Percentiles rank a stretch among this genome's conserved stretches.
Evolutionary conservation across 495 filamentous ascomycete species (phyloP).

Genomic region (Neurospora sp.): DNA sequence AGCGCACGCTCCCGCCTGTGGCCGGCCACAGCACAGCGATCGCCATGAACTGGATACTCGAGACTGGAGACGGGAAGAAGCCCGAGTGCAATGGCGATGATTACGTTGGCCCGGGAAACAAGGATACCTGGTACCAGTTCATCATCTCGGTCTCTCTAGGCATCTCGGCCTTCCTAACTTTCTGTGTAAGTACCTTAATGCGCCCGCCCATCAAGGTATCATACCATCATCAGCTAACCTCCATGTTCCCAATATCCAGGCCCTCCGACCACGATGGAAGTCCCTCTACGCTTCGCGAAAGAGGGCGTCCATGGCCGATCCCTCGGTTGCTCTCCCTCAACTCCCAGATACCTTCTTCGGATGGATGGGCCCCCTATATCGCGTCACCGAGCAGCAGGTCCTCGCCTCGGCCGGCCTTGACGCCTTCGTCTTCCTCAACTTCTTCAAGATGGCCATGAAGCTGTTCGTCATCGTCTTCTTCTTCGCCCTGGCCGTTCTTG

Average conservation of each 20-base stretch:
- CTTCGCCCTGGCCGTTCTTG: slow-evolving; percentile 68
- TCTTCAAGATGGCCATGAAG: slow-evolving; percentile 88
- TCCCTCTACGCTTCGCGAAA: slow-evolving; percentile 85
- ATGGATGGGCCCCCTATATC: slow-evolving; percentile 88
- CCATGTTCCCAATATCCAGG: slow-evolving; percentile 17
- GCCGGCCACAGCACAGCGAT: not conserved
- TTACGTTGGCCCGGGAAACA: slow-evolving; percentile 23
- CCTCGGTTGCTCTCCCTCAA: slow-evolving; percentile 65
- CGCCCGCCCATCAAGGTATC: not conserved
- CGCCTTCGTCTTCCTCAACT: slow-evolving; percentile 88
- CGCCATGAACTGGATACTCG: slow-evolving; percentile 12
- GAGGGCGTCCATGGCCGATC: slow-evolving; percentile 43
- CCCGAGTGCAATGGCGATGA: slow-evolving; percentile 23
- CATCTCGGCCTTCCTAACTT: slow-evolving; percentile 40
- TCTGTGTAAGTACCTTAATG: slow-evolving; percentile 33
- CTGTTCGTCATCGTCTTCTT: slow-evolving; percentile 70
- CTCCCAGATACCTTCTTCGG: slow-evolving; percentile 83
- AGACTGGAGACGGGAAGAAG: slow-evolving; percentile 7
- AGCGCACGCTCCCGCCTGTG: not conserved
- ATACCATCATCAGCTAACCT: not conserved
- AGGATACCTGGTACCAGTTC: slow-evolving; percentile 41
- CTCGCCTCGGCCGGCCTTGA: slow-evolving; percentile 86
- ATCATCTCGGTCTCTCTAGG: slow-evolving; percentile 41
- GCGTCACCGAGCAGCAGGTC: slow-evolving; percentile 79
- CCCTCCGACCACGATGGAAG: slow-evolving; percentile 85